phyloP scores from a whole-genome alignment of 257 asterid genomes.

The Henckelia pumila region DNA sequence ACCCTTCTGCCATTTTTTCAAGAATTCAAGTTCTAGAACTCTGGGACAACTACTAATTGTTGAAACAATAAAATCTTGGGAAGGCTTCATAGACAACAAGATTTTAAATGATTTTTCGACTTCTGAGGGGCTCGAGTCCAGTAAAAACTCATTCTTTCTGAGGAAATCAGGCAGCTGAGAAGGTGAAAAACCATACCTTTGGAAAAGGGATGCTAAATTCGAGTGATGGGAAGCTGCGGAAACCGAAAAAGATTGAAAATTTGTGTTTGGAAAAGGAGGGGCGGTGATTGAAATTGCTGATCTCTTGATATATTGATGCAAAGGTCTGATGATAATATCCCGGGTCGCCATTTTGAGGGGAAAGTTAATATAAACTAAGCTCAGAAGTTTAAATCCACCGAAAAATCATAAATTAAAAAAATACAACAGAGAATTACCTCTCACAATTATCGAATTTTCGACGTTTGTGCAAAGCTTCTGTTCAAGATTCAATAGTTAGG shows the following conservation, averaged over 20 bases:
- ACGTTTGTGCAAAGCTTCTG: no score
- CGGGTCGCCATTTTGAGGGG: constrained; percentile 29
- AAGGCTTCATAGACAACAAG: constrained; percentile 46
- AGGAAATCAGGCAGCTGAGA: constrained; percentile 44
- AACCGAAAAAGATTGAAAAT: constrained; percentile 23
- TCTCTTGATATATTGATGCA: constrained; percentile 10
- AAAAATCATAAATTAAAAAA: no score
- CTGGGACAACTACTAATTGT: constrained; percentile 54
- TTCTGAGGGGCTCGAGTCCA: constrained; percentile 33
- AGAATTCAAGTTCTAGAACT: constrained; percentile 45
- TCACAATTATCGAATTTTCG: no score
- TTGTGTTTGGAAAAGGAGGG: constrained; percentile 7
- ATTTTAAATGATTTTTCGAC: constrained; percentile 54
- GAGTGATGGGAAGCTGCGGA: constrained; percentile 17
- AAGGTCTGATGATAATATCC: constrained; percentile 3
- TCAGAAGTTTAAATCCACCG: no score
- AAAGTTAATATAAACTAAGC: no score
- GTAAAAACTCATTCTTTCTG: constrained; percentile 44
- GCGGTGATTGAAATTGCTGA: constrained; percentile 23
- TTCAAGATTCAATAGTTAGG: no score
- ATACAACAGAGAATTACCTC: no score
- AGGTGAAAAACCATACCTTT: constrained; percentile 59
- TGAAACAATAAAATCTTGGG: constrained; percentile 55
- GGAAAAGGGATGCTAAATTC: constrained; percentile 44
- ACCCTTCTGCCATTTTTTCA: constrained; percentile 54